phyloP scores from a whole-genome alignment of 495 filamentous ascomycete genomes.

The Aspergillus taichungensis region DNA sequence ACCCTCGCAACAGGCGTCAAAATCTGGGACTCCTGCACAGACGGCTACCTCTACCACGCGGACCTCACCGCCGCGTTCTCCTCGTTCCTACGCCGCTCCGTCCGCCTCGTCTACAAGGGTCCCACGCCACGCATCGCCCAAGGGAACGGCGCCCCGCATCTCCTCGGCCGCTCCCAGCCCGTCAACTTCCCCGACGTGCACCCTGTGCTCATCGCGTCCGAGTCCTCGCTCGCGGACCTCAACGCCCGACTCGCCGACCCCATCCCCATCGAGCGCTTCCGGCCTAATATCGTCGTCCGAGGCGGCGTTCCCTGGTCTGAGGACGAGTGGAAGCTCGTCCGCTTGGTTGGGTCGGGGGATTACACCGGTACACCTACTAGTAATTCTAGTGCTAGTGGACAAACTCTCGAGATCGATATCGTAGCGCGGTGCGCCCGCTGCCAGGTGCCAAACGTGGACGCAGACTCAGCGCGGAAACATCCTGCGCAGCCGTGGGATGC shows the following conservation, averaged over 20 bases:
- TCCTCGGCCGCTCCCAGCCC: slow-evolving; percentile 30
- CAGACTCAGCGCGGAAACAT: slow-evolving; percentile 59
- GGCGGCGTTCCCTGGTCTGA: slow-evolving; percentile 60
- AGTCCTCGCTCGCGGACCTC: slow-evolving; percentile 36
- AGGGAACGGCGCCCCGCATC: slow-evolving; percentile 28
- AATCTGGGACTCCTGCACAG: slow-evolving; percentile 36
- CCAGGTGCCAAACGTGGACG: slow-evolving; percentile 80
- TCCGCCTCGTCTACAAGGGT: slow-evolving; percentile 35
- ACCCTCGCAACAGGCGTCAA: slow-evolving; percentile 17
- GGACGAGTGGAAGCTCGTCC: slow-evolving; percentile 72
- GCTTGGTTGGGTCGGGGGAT: slow-evolving; percentile 42
- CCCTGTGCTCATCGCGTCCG: slow-evolving; percentile 44
- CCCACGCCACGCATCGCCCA: slow-evolving; percentile 31
- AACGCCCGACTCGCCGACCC: slow-evolving; percentile 24
- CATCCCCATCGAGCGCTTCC: slow-evolving; percentile 54
- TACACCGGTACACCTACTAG: too few species aligned
- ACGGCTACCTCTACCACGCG: slow-evolving; percentile 29
- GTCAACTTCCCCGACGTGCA: slow-evolving; percentile 35
- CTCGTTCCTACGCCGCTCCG: slow-evolving; percentile 22
- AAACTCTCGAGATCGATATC: slow-evolving; percentile 41
- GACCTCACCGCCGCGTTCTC: slow-evolving; percentile 28
- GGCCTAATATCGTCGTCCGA: slow-evolving; percentile 72
- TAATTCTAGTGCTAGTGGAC: not conserved
- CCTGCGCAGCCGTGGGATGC: slow-evolving; percentile 66
- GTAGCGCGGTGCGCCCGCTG: slow-evolving; percentile 70